phyloP scores from a whole-genome alignment of 2,329 filamentous ascomycete genomes.

The Neofusicoccum cordaticola region DNA sequence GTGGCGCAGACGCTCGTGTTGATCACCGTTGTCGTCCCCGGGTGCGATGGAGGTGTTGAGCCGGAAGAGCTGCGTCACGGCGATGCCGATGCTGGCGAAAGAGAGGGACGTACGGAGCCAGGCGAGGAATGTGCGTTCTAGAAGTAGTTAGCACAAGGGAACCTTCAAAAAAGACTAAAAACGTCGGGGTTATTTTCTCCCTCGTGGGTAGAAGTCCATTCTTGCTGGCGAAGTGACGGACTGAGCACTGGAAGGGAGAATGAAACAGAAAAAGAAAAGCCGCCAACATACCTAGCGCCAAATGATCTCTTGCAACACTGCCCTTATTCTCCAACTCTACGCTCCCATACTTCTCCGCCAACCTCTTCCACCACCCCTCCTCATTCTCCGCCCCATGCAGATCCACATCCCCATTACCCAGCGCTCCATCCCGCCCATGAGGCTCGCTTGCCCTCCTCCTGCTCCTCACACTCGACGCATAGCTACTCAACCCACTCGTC shows the following conservation, averaged over 20 bases:
- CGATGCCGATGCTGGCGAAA: conserved; percentile 79
- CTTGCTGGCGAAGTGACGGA: no score
- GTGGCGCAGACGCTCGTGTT: conserved; percentile 48
- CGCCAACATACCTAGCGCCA: conserved; percentile 65
- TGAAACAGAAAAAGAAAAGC: neutral
- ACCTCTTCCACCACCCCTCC: conserved; percentile 52
- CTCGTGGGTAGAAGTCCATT: no score
- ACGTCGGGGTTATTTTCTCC: neutral
- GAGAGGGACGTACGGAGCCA: conserved; percentile 80
- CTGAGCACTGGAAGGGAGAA: neutral
- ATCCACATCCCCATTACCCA: conserved; percentile 16
- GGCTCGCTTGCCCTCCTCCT: neutral
- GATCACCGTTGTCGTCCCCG: conserved; percentile 19
- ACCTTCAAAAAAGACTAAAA: neutral
- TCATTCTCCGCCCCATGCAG: neutral
- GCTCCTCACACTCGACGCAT: neutral
- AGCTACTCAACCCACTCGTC: neutral
- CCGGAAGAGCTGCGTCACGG: conserved; percentile 79
- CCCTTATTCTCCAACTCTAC: conserved; percentile 84
- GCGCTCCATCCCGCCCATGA: conserved; percentile 23
- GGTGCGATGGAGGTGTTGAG: conserved; percentile 64
- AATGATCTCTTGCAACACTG: conserved; percentile 76
- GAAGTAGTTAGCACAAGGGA: neutral
- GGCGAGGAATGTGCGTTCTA: conserved; percentile 80
- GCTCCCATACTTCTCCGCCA: conserved; percentile 59